Evolutionary conservation across 2,329 filamentous ascomycete genomes (phyloP).

Genomic region (Dissoconium aciculare): DNA sequence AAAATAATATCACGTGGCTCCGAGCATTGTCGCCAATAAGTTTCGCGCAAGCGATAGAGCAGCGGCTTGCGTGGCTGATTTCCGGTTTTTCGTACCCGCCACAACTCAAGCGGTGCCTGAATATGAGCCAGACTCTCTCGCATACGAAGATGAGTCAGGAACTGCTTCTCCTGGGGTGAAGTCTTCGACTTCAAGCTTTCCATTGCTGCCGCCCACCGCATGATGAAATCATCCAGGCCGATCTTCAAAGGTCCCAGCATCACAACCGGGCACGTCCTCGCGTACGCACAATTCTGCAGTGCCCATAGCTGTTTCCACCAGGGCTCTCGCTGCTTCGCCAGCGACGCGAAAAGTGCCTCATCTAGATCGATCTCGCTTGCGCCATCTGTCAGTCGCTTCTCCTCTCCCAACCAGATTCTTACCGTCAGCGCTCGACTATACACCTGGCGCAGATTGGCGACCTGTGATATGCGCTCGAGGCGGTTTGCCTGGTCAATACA

Average conservation of each 20-base stretch:
- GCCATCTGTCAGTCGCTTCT: too few species aligned
- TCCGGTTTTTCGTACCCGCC: too few species aligned
- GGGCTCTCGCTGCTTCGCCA: not conserved
- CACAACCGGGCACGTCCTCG: not conserved
- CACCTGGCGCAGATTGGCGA: slow-evolving; percentile 24
- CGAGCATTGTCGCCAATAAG: too few species aligned
- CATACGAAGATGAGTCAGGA: too few species aligned
- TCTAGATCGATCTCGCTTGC: not conserved
- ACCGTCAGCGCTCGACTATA: slow-evolving; percentile 13
- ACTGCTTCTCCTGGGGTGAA: too few species aligned
- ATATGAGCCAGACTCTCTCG: too few species aligned
- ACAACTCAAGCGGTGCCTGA: too few species aligned
- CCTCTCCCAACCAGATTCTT: slow-evolving; percentile 8
- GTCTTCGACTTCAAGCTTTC: too few species aligned
- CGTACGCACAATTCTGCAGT: not conserved
- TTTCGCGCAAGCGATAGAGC: too few species aligned
- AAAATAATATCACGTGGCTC: too few species aligned
- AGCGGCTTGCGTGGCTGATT: too few species aligned
- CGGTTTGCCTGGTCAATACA: slow-evolving; percentile 23
- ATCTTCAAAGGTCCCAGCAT: not conserved
- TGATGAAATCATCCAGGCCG: not conserved
- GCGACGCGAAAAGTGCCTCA: not conserved
- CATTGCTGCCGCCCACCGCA: not conserved
- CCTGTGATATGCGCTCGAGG: slow-evolving; percentile 23
- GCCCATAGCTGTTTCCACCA: slow-evolving; percentile 1